Evolutionary conservation across 805 yeast species (phyloP), one percentile per base, ranked within the genome.

Genomic region (Starmerella bombicola): DNA sequence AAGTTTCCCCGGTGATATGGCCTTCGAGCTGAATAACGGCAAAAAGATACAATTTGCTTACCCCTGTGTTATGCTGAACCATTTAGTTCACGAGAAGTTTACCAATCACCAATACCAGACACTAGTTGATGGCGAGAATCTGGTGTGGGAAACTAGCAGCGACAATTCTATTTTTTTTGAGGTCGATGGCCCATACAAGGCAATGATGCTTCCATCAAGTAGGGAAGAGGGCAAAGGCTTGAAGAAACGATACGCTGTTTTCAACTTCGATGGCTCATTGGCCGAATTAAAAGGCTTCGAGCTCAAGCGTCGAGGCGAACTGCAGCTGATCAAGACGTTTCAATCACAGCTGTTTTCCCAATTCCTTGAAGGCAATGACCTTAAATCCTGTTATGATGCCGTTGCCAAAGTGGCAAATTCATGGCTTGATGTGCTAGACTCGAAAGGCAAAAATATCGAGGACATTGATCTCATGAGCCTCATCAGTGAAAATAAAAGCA

Each of bases 251-350:
- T 91, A 91, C 55, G 99, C 98, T 2, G 99, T 91, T 4, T 91
- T 91, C 64, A 91, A 91, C 57, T 75, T 80, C 42, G 96, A 93
- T 59, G 97, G 97, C 1, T 67, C 93, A 0, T 59, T 91, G 29
- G 98, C 97, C 0, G 99, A 91, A 61, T 67, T 91, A 54, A 91
- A 91, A 59, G 99, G 99, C 5, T 91, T 91, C 55, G 99, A 91
- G 61, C 66, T 91, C 60, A 91, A 91, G 56, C 73, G 99, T 63
- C 75, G 99, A 61, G 99, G 99, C 54, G 99, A 91, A 58, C 67
- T 91, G 47, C 88, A 85, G 52, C 64, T 91, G 43, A 84, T 91
- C 58, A 93, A 91, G 56, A 85, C 86, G 53, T 91, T 91, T 62
- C 99, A 91, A 60, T 76, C 93, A 21, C 96, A 91, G 61, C 77